phyloP scores from a whole-genome alignment of 2,329 filamentous ascomycete genomes.

The Cercospora sojina region DNA sequence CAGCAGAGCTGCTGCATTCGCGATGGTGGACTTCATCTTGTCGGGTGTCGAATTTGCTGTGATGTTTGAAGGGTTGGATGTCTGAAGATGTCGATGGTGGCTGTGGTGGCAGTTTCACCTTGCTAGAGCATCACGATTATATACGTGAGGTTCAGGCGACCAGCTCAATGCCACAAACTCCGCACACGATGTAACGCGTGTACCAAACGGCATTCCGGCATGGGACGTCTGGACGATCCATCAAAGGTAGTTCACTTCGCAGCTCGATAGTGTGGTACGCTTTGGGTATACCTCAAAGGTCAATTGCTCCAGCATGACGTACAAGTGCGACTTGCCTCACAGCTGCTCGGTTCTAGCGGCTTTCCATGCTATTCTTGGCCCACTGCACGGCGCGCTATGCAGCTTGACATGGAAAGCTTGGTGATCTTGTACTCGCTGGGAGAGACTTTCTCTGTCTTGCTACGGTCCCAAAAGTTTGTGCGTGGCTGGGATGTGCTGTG shows the following conservation, averaged over 20 bases:
- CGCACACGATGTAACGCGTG: neutral
- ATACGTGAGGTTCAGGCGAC: neutral
- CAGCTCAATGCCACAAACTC: neutral
- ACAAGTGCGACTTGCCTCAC: neutral
- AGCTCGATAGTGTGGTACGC: neutral
- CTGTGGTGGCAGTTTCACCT: neutral
- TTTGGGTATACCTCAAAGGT: neutral
- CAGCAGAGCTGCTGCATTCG: constrained; percentile 23
- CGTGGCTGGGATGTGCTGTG: neutral
- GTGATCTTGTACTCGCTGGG: constrained; percentile 9
- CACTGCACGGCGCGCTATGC: neutral
- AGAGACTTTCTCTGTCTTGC: constrained; percentile 4
- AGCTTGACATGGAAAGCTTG: constrained; percentile 9
- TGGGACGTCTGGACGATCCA: neutral
- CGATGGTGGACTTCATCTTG: constrained; percentile 22
- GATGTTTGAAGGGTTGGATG: neutral
- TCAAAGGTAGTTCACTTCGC: neutral
- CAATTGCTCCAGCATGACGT: neutral
- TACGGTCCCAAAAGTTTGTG: neutral
- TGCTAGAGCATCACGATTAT: neutral
- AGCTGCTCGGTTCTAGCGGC: constrained; percentile 8
- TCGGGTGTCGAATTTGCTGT: neutral
- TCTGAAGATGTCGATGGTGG: neutral
- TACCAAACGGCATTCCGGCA: neutral
- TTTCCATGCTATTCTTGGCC: constrained; percentile 8